Evolutionary conservation across 2,329 filamentous ascomycete species (phyloP).

Genomic region (Fusarium cyanostomum): DNA sequence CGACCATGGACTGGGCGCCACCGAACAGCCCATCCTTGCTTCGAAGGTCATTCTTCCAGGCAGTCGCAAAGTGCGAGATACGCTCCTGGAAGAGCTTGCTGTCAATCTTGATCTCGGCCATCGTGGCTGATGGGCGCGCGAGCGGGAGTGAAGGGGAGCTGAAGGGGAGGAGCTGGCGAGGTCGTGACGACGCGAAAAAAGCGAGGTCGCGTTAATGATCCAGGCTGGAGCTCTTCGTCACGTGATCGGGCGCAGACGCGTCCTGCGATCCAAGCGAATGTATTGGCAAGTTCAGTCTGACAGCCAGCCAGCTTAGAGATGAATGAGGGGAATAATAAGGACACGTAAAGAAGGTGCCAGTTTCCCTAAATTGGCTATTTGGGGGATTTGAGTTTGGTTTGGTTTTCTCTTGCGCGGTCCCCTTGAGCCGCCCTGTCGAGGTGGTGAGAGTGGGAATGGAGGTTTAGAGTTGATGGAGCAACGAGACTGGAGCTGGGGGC

Average conservation of each 20-base stretch:
- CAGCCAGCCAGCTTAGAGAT: background rate
- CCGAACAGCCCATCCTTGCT: slow-evolving; percentile 85
- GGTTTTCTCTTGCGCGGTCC: background rate
- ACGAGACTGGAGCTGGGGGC: slow-evolving; percentile 7
- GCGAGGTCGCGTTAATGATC: slow-evolving; percentile 55
- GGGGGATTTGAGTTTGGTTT: rapidly evolving
- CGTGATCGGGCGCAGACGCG: slow-evolving; percentile 47
- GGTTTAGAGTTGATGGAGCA: slow-evolving; percentile 34
- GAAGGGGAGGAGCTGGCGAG: slow-evolving; percentile 39
- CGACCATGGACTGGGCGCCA: slow-evolving; percentile 85
- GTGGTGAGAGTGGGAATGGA: background rate
- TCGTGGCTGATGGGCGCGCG: slow-evolving; percentile 54
- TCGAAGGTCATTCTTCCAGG: slow-evolving; percentile 97
- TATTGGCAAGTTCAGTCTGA: background rate
- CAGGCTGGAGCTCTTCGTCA: slow-evolving; percentile 43
- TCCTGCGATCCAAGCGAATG: slow-evolving; percentile 39
- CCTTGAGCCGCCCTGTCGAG: background rate
- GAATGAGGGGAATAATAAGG: too few relatives aligned
- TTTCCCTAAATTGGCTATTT: background rate
- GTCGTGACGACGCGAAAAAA: slow-evolving; percentile 52
- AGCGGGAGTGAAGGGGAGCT: slow-evolving; percentile 41
- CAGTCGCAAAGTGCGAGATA: slow-evolving; percentile 82
- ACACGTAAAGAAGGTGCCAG: too few relatives aligned
- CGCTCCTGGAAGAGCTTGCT: slow-evolving; percentile 93
- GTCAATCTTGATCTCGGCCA: slow-evolving; percentile 94